These are phyloP conservation scores for Lentinula sp. DNA, from an alignment of 768 basidiomycete genomes.

Conservation along the genomic window DNA sequence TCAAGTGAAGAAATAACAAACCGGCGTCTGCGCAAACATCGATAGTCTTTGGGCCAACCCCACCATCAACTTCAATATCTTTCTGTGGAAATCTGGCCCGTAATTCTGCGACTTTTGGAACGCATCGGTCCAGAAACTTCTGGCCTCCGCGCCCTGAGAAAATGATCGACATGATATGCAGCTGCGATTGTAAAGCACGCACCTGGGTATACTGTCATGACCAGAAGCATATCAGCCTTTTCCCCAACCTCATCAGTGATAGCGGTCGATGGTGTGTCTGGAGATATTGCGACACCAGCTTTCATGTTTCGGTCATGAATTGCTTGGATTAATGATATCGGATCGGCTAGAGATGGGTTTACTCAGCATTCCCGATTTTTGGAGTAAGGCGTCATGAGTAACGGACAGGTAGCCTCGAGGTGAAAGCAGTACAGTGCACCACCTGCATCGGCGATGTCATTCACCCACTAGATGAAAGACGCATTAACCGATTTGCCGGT, in stretches of 20 bases:
- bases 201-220: slow-evolving; percentile 98
- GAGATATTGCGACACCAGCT: slow-evolving; percentile 95
- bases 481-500: neutral
- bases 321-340: slow-evolving; percentile 66
- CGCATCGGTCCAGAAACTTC: slow-evolving; percentile 90
- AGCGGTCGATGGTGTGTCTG: slow-evolving; percentile 82
- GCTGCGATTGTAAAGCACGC: slow-evolving; percentile 1
- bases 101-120: slow-evolving; percentile 89
- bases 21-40: slow-evolving; percentile 87
- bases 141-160: slow-evolving; percentile 82
- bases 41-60: slow-evolving; percentile 89
- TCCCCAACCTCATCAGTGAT: slow-evolving; percentile 84
- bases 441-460: slow-evolving; percentile 93
- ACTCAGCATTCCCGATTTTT: neutral
- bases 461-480: slow-evolving; percentile 71
- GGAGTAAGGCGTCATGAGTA: neutral
- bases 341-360: slow-evolving; percentile 40
- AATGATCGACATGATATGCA: neutral
- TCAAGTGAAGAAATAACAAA: slow-evolving; percentile 19
- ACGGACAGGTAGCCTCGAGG: slow-evolving; percentile 83
- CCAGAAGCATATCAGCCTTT: slow-evolving; percentile 89
- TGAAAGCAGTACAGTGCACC: slow-evolving; percentile 97
- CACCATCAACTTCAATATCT: slow-evolving; percentile 98
- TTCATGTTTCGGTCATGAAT: slow-evolving; percentile 87
- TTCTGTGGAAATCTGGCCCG: slow-evolving; percentile 87